A percentile compares a stretch with the other conserved stretches of the same genome.
Conservation (phyloP, 148 eudicot genomes). For the Arctostaphylos glauca region DNA sequence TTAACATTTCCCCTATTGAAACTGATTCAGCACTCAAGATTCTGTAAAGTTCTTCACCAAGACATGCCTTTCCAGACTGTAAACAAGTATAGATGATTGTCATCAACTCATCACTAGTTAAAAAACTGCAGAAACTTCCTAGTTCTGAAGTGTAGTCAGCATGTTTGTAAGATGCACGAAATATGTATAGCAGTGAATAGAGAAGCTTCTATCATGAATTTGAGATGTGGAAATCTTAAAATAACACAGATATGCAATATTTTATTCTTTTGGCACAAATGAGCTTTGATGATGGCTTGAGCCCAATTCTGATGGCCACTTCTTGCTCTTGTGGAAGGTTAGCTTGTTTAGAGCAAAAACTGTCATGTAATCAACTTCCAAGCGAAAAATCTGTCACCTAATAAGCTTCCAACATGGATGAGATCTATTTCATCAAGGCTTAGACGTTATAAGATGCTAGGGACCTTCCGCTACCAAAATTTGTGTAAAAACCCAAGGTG, state of each 20-base stretch:
- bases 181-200: neutral
- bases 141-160: neutral
- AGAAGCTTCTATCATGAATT: neutral
- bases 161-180: neutral
- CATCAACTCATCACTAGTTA: neutral
- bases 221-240: neutral
- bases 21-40: constrained; percentile 50
- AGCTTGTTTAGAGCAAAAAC: neutral
- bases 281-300: constrained; percentile 5
- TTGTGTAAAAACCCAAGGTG: neutral
- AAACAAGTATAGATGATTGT: constrained; percentile 8
- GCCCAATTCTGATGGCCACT: neutral
- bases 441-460: neutral
- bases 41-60: constrained; percentile 78
- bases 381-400: neutral
- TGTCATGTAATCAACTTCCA: neutral
- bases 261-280: neutral
- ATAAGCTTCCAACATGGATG: neutral
- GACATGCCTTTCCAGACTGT: constrained; percentile 77
- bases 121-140: neutral
- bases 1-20: constrained; percentile 52
- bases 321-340: neutral
- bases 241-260: neutral
- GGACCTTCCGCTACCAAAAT: neutral
- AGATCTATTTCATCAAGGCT: constrained; percentile 6